Evolutionary conservation across 2,329 filamentous ascomycete species (phyloP).

Genomic region (Fusarium sp.): DNA sequence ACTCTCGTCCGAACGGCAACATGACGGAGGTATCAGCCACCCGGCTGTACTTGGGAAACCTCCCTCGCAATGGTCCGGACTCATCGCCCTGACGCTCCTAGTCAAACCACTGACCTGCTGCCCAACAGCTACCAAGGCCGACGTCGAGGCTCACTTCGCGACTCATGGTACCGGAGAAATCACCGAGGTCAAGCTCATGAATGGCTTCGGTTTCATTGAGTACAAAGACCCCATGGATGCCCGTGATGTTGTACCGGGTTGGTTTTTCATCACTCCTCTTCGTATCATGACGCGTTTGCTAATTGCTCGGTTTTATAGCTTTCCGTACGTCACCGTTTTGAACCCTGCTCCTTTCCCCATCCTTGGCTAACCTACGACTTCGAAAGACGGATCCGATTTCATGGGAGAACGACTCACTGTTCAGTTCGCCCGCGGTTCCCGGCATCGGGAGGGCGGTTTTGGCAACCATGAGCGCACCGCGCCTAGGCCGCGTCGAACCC

Average conservation of each 20-base stretch:
- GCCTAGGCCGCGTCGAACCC: slow-evolving; percentile 88
- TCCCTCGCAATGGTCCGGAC: slow-evolving; percentile 87
- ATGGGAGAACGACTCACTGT: slow-evolving; percentile 98
- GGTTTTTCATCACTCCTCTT: slow-evolving; percentile 51
- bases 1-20: slow-evolving; percentile 50
- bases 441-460: slow-evolving; percentile 63
- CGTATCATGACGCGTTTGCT: slow-evolving; percentile 34
- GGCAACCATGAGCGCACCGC: slow-evolving; percentile 66
- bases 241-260: slow-evolving; percentile 97
- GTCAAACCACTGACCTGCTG: slow-evolving; percentile 58
- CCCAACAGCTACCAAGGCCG: slow-evolving; percentile 88
- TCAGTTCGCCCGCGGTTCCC: slow-evolving; percentile 93
- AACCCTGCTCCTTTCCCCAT: slow-evolving; percentile 21
- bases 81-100: slow-evolving; percentile 47
- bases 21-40: slow-evolving; percentile 94
- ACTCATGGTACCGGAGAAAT: slow-evolving; percentile 97
- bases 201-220: slow-evolving; percentile 99
- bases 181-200: slow-evolving; percentile 99
- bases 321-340: slow-evolving; percentile 65
- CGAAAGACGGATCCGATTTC: slow-evolving; percentile 91
- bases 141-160: slow-evolving; percentile 95
- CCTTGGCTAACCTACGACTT: slow-evolving; percentile 41
- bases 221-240: slow-evolving; percentile 99
- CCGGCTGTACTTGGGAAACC: slow-evolving; percentile 96
- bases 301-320: slow-evolving; percentile 55